phyloP scores from a whole-genome alignment of 306 rosid species.

The Rosa persica region DNA sequence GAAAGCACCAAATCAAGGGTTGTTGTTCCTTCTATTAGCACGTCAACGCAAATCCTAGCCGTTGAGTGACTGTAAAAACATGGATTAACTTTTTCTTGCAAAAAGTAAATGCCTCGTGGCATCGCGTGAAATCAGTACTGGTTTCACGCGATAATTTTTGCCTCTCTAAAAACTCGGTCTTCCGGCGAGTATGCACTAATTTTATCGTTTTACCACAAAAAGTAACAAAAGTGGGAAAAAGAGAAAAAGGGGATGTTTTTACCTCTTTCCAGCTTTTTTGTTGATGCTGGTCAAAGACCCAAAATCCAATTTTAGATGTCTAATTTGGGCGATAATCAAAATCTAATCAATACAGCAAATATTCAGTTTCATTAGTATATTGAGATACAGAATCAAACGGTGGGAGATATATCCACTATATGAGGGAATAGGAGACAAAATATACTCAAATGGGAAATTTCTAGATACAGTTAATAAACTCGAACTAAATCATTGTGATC shows the following conservation, averaged over 20 bases:
- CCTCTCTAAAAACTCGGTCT: slow-evolving; percentile 9
- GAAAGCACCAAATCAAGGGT: not conserved
- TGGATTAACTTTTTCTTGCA: not conserved
- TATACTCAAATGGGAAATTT: not conserved
- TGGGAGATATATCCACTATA: not conserved
- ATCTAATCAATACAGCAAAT: slow-evolving; percentile 23
- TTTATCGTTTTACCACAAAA: slow-evolving; percentile 12
- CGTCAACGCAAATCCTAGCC: not conserved
- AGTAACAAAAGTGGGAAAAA: not conserved
- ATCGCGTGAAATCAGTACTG: not conserved
- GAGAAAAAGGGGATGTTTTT: not conserved
- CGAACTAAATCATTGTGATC: not conserved
- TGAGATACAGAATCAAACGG: not conserved
- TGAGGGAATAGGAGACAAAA: not conserved
- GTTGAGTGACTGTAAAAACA: not conserved
- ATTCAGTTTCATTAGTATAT: not conserved
- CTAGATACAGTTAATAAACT: not conserved
- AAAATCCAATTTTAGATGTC: slow-evolving; percentile 12
- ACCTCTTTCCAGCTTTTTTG: slow-evolving; percentile 3
- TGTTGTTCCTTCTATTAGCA: not conserved
- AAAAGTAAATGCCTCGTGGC: not conserved
- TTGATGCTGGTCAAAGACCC: slow-evolving; percentile 21
- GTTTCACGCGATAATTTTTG: not conserved
- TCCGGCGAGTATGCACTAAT: not conserved
- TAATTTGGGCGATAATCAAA: not conserved